Evolutionary conservation across 345 rosid species (phyloP).

Genomic region (Melaleuca alternifolia): DNA sequence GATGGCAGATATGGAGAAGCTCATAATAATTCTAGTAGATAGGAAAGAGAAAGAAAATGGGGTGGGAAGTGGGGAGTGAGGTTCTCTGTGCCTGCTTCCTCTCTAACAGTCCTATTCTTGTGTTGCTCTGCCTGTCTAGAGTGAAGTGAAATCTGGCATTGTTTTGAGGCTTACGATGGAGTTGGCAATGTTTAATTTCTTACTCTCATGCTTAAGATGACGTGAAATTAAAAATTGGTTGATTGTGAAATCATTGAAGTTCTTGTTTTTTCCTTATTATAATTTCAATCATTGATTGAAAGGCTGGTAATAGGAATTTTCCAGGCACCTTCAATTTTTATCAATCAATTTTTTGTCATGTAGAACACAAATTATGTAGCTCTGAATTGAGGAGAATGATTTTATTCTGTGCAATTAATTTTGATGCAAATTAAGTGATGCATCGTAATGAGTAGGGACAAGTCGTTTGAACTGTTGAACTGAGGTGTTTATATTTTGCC

Average conservation of each 20-base stretch:
- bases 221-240: background rate
- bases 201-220: background rate
- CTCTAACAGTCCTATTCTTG: background rate
- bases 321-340: background rate
- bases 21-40: background rate
- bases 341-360: background rate
- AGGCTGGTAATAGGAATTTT: background rate
- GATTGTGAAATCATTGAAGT: background rate
- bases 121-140: background rate
- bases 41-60: background rate
- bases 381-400: background rate
- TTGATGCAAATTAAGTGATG: background rate
- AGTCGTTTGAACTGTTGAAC: background rate
- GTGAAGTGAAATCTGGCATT: background rate
- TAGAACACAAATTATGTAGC: background rate
- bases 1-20: background rate
- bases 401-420: background rate
- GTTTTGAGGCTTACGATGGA: background rate
- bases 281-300: background rate
- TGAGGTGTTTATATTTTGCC: background rate
- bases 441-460: background rate
- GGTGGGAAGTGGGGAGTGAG: background rate
- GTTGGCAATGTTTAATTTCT: background rate
- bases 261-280: background rate
- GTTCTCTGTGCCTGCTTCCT: background rate